phyloP scores from a whole-genome alignment of 169 alveolate genomes.

The Miamiensis avidus region DNA sequence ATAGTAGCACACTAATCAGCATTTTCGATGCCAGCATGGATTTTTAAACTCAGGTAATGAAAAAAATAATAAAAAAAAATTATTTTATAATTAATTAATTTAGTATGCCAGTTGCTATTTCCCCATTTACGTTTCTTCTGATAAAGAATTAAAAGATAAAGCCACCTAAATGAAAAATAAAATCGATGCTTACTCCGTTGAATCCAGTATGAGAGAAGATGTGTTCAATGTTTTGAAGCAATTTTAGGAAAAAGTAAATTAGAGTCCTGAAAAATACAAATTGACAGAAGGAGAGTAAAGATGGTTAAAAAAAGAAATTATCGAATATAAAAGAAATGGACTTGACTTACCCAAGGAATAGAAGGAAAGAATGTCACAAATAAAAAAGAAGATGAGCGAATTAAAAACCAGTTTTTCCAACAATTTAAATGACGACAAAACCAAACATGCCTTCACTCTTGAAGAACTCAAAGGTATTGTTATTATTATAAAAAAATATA shows the following conservation, averaged over 20 bases:
- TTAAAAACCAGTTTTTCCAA: background rate
- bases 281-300: background rate
- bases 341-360: background rate
- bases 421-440: background rate
- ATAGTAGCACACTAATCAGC: background rate
- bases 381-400: background rate
- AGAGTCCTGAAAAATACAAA: background rate
- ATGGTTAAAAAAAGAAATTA: background rate
- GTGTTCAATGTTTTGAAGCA: background rate
- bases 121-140: background rate
- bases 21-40: background rate
- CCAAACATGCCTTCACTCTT: background rate
- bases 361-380: background rate
- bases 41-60: background rate
- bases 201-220: background rate
- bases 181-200: background rate
- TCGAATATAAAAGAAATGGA: background rate
- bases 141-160: background rate
- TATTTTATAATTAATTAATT: no score
- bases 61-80: no score
- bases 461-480: background rate
- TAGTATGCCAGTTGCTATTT: background rate
- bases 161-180: background rate
- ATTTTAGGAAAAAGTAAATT: background rate
- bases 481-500: no score